Percentiles rank a stretch among this genome's conserved stretches.
phyloP scores from a whole-genome alignment of 139 green algal genomes.

The Nannochloris sp. region DNA sequence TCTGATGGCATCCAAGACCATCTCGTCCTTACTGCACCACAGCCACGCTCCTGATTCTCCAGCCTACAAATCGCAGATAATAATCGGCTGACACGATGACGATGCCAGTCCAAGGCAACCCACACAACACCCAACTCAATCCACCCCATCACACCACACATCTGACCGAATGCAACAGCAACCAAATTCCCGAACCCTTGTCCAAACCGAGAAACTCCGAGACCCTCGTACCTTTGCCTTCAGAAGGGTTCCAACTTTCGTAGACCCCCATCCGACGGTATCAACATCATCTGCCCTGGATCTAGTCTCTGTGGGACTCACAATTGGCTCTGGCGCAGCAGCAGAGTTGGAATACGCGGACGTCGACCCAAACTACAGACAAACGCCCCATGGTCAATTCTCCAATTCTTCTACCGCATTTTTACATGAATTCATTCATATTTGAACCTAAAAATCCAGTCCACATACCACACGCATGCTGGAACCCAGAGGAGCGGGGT shows the following conservation, averaged over 20 bases:
- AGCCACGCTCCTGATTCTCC: conserved; percentile 39
- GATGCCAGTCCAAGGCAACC: neutral
- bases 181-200: neutral
- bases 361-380: conserved; percentile 10
- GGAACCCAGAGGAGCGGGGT: no score
- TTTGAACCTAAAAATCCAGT: neutral
- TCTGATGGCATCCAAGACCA: conserved; percentile 40
- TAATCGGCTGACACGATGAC: neutral
- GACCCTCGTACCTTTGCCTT: conserved; percentile 7
- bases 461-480: neutral
- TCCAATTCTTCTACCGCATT: no score
- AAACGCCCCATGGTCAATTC: neutral
- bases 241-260: neutral
- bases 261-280: conserved; percentile 25
- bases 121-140: neutral
- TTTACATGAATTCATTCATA: neutral
- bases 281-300: neutral
- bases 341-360: neutral
- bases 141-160: neutral
- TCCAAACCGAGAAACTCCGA: neutral
- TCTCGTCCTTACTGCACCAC: conserved; percentile 43
- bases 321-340: neutral
- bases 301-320: neutral
- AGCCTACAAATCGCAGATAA: conserved; percentile 9
- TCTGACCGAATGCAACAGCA: neutral